These are phyloP conservation scores for Calendula officinalis DNA, from an alignment of 129 eudicot genomes.

Conservation along the genomic window DNA sequence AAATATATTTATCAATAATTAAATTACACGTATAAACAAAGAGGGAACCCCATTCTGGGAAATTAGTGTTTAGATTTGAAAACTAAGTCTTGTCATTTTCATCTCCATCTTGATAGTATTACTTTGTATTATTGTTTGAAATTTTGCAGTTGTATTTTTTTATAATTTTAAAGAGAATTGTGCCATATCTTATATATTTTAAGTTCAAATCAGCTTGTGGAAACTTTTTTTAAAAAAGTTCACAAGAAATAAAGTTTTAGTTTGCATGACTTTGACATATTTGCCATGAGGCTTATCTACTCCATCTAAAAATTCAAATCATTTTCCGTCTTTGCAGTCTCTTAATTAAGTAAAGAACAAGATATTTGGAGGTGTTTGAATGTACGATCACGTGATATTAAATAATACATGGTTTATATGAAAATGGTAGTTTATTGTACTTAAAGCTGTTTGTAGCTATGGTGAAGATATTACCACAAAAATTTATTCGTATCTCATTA, in stretches of 20 bases:
- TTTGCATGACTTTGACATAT: conserved; percentile 21
- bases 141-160: conserved; percentile 24
- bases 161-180: background rate
- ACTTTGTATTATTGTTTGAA: conserved; percentile 36
- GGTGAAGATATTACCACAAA: too few species aligned
- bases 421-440: too few species aligned
- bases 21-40: background rate
- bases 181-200: conserved; percentile 5
- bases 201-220: background rate
- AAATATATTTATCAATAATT: too few species aligned
- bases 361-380: background rate
- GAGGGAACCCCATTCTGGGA: background rate
- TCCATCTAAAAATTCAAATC: conserved; percentile 21
- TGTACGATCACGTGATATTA: background rate
- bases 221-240: background rate
- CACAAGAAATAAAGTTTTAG: background rate
- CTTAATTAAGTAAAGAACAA: background rate
- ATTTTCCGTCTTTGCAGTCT: background rate
- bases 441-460: too few species aligned
- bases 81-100: conserved; percentile 39
- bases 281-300: conserved; percentile 22
- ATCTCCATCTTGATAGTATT: conserved; percentile 19
- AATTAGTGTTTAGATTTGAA: conserved; percentile 11
- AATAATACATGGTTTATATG: too few species aligned
- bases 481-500: too few species aligned